Conservation (phyloP, 1,284 basidiomycete species). For the Psilocybe mexicana region DNA sequence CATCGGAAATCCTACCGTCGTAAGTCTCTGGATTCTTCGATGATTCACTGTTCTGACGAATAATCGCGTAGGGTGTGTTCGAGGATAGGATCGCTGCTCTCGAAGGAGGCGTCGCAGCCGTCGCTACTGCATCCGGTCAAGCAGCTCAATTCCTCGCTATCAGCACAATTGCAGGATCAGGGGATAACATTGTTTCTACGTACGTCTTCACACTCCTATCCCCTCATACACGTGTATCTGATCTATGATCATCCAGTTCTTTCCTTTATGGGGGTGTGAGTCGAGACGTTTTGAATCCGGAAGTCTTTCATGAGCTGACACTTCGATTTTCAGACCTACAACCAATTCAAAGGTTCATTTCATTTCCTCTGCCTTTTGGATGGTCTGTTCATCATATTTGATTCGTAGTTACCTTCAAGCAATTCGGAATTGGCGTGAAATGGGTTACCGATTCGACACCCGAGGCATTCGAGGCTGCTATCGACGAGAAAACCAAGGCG, state of each 20-base stretch:
- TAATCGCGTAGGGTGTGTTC: constrained; percentile 64
- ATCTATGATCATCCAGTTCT: constrained; percentile 21
- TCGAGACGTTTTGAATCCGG: not conserved
- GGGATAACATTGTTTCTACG: constrained; percentile 83
- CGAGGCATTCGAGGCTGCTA: constrained; percentile 69
- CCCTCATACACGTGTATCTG: not conserved
- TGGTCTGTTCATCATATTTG: not conserved
- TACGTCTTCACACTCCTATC: constrained; percentile 32
- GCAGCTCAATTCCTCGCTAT: constrained; percentile 83
- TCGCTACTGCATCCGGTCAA: constrained; percentile 80
- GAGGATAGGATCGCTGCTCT: constrained; percentile 84
- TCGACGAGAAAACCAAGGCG: constrained; percentile 77
- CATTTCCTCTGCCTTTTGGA: not conserved
- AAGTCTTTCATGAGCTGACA: not conserved
- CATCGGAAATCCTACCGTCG: constrained; percentile 84
- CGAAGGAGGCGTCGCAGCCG: constrained; percentile 80
- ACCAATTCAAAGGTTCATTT: constrained; percentile 78
- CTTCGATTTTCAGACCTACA: constrained; percentile 60
- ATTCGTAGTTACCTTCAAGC: constrained; percentile 68
- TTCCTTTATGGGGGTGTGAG: constrained; percentile 36
- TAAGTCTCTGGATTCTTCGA: constrained; percentile 34
- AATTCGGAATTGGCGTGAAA: constrained; percentile 77
- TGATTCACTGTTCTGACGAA: not conserved
- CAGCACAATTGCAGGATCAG: constrained; percentile 61
- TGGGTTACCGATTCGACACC: constrained; percentile 69